A percentile compares a stretch with the other conserved stretches of the same genome.
Conservation (phyloP, 148 eudicot genomes). For the Diospyros lotus region DNA sequence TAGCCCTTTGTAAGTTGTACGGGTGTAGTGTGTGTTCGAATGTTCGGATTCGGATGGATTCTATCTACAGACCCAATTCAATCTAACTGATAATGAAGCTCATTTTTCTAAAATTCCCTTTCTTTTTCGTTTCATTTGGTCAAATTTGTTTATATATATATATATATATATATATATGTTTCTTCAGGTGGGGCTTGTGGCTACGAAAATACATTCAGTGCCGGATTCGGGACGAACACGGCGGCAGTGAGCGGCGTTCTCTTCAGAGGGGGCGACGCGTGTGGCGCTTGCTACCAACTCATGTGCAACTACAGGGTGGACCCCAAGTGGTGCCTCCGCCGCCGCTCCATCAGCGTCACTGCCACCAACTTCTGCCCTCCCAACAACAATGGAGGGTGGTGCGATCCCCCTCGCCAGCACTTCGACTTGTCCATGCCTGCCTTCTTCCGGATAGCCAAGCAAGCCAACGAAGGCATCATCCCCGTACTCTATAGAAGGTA, state of each 20-base stretch:
- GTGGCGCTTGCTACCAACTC: conserved; percentile 78
- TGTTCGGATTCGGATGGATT: no score
- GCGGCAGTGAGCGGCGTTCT: conserved; percentile 60
- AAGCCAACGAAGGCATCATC: conserved; percentile 63
- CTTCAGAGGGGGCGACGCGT: conserved; percentile 54
- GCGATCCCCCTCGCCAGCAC: conserved; percentile 61
- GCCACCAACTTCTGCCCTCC: conserved; percentile 88
- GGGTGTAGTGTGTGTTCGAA: no score
- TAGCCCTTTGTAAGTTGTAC: no score
- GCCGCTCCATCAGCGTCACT: conserved; percentile 35
- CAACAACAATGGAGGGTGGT: conserved; percentile 79
- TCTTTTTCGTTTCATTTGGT: no score
- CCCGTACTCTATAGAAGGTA: conserved; percentile 66
- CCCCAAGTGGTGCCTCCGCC: conserved; percentile 59
- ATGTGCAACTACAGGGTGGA: conserved; percentile 45
- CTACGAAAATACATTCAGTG: conserved; percentile 58
- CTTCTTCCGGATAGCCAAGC: conserved; percentile 54
- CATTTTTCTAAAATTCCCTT: no score
- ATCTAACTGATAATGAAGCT: no score
- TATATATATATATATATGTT: background rate
- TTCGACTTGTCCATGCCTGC: conserved; percentile 77
- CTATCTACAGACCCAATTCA: no score
- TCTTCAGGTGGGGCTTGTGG: conserved; percentile 77
- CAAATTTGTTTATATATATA: background rate
- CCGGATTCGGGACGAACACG: conserved; percentile 69